These are phyloP conservation scores for Leccinum arenicola DNA, from an alignment of 768 basidiomycete species.

Conservation along the genomic window DNA sequence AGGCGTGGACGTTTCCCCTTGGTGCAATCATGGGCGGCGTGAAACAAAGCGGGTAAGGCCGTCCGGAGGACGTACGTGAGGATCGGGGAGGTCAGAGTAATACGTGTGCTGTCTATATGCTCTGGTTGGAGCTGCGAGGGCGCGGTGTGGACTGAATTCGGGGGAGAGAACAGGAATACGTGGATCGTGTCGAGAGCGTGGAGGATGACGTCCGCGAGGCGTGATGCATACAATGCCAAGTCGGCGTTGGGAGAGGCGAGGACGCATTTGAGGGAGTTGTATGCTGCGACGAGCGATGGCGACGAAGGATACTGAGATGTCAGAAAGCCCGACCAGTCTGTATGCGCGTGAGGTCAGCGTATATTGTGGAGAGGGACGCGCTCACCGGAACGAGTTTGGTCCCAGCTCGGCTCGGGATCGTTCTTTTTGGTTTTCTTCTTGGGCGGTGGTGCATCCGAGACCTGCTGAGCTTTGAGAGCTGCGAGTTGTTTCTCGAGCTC, in stretches of 20 bases:
- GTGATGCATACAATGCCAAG: slow-evolving; percentile 1
- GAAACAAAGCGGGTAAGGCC: slow-evolving; percentile 18
- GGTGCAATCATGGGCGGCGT: slow-evolving; percentile 5
- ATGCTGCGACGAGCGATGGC: slow-evolving; percentile 23
- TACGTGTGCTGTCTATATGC: slow-evolving; percentile 16
- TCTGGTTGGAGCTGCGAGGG: slow-evolving; percentile 1
- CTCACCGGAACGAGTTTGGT: slow-evolving; percentile 19
- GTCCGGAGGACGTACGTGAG: slow-evolving; percentile 22
- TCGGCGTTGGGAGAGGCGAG: slow-evolving; percentile 11
- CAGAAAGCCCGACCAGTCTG: slow-evolving; percentile 23
- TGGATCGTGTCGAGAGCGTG: slow-evolving; percentile 18
- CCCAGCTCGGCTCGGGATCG: slow-evolving; percentile 20
- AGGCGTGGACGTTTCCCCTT: slow-evolving; percentile 15
- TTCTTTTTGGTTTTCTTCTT: slow-evolving; percentile 30
- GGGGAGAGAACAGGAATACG: slow-evolving; percentile 19
- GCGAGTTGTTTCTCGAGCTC: slow-evolving; percentile 27
- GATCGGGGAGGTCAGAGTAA: slow-evolving; percentile 24
- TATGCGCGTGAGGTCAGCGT: neutral
- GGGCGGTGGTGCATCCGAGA: slow-evolving; percentile 19
- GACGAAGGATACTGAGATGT: slow-evolving; percentile 19
- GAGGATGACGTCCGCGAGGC: slow-evolving; percentile 20
- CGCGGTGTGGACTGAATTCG: neutral
- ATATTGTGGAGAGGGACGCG: neutral
- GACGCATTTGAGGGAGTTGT: slow-evolving; percentile 21
- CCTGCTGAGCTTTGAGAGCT: slow-evolving; percentile 17